These are phyloP conservation scores for Pyrus bretschneideri DNA, from an alignment of 306 rosid species.

Conservation along the genomic window DNA sequence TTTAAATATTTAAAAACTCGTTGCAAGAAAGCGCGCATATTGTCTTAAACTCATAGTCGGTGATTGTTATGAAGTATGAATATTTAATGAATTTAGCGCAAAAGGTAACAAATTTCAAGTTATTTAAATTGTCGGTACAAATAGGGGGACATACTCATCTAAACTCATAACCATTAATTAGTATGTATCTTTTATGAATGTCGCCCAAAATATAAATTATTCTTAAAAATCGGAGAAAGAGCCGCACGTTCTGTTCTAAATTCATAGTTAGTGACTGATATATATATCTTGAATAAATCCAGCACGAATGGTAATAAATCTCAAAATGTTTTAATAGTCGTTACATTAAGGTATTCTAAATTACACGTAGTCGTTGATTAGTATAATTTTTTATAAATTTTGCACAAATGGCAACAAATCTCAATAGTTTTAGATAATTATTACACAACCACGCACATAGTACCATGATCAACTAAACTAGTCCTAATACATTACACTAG, in stretches of 20 bases:
- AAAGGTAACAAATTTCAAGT: no score
- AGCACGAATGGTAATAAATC: background rate
- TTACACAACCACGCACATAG: no score
- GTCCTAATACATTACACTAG: background rate
- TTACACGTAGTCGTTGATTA: background rate
- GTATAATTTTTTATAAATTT: no score
- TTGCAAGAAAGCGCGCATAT: accelerated
- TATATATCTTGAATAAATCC: no score
- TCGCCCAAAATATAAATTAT: no score
- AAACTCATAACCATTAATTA: background rate
- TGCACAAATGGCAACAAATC: background rate
- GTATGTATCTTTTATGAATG: no score
- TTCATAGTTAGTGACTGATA: no score
- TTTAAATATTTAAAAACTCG: background rate
- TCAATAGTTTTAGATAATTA: no score
- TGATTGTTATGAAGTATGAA: background rate
- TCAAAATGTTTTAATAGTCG: no score
- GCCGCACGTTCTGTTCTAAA: accelerated
- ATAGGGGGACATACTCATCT: accelerated
- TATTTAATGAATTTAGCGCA: no score
- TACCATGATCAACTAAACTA: background rate
- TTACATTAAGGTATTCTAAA: background rate
- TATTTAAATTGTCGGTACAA: background rate
- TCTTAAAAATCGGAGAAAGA: no score
- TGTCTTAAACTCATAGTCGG: accelerated